phyloP scores from a whole-genome alignment of 2,329 filamentous ascomycete species.

The Acephala macrosclerotiorum region DNA sequence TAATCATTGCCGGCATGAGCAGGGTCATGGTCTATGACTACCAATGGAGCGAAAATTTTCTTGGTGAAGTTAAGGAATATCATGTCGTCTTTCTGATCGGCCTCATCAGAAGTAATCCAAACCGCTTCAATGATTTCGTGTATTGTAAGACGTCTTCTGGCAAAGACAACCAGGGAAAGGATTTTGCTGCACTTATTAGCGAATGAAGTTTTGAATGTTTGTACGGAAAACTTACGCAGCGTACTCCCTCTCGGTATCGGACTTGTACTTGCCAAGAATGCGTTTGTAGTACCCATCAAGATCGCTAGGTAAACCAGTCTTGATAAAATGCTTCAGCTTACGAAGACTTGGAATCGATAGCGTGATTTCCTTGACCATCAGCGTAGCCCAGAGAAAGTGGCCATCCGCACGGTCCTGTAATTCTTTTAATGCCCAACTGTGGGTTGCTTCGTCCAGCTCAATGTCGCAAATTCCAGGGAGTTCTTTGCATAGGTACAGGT shows the following conservation, averaged over 20 bases:
- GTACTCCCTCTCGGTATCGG: background rate
- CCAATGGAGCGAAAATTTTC: background rate
- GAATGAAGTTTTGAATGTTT: background rate
- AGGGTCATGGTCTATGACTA: background rate
- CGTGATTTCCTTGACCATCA: background rate
- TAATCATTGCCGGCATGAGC: background rate
- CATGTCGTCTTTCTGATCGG: background rate
- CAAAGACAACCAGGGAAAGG: background rate
- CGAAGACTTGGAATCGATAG: background rate
- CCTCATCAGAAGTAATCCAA: background rate
- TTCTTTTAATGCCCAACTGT: background rate
- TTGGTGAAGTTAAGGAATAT: background rate
- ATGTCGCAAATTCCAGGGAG: background rate
- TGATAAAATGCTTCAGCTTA: constrained; percentile 1
- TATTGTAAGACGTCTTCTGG: background rate
- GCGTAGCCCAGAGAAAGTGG: background rate
- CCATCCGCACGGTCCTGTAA: background rate
- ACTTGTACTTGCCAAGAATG: background rate
- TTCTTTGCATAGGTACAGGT: background rate
- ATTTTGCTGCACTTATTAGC: background rate
- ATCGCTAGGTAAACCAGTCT: constrained; percentile 1
- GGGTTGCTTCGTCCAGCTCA: background rate
- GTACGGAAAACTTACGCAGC: background rate
- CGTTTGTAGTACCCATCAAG: background rate
- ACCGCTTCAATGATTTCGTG: background rate